Base-by-base conservation (phyloP, 495 filamentous ascomycete genomes). In the Venustampulla echinocandica region DNA sequence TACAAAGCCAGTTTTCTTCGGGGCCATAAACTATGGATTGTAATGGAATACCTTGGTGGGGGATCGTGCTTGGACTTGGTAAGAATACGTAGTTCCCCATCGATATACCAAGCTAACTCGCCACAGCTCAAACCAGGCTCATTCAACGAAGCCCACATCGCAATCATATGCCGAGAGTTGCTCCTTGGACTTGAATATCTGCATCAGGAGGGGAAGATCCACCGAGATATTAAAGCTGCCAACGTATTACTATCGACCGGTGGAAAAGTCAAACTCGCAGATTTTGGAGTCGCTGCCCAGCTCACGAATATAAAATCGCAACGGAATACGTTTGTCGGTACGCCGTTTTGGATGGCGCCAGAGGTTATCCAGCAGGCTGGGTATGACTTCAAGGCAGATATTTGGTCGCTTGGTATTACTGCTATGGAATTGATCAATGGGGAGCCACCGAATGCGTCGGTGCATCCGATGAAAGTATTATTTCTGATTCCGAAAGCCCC, bases 311-410 rank as follows among this genome's bases (percentile, higher is more conserved):
- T 95, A 62, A 97, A 96, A 67, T 95, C 92, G 6, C 88, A 95
- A 68, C 84, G 92, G 19, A 94, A 95, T 56, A 98, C 92, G 0
- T 97, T 98, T 58, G 92, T 98, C n/a, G 92, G 92, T 6, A 98
- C 92, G 1, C 92, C 92, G 0, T 98, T 96, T 65, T 98, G 92
- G 92, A 98, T 98, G 92, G 92, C 92, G 3, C 92, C 92, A 7
- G 92, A 98, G 63, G 92, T 98, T 23, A 98, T 98, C 64, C 95
- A 95, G 69, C 89, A 95, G 61, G 92, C 87, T 42, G 92, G 92
- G 32, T 98, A 98, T 64, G 90, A 96, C 57, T 89, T 94, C 67
- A 98, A 97, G 68, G 93, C 92, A 4, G 92, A 98, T 60, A 95
- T 98, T 47, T 98, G 92, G 92, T 97, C 93, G 19, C 68, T 98